Evolutionary conservation across 1,284 basidiomycete genomes (phyloP).

Genomic region (Gymnopus androsaceus): DNA sequence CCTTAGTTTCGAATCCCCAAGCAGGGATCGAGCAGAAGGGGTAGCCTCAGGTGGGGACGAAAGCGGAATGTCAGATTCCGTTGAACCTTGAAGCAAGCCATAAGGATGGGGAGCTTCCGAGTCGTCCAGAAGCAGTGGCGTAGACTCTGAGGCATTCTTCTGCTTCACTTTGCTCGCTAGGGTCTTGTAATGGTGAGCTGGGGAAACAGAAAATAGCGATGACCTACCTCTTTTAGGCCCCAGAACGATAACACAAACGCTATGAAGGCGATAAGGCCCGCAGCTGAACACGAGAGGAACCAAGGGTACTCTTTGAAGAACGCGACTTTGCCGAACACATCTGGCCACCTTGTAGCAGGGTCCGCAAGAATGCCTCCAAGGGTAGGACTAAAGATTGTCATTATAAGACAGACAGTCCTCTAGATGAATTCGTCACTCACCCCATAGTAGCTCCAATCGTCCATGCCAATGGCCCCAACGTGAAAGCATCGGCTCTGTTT

Average conservation of each 20-base stretch:
- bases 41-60: slow-evolving; percentile 6
- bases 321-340: slow-evolving; percentile 28
- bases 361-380: slow-evolving; percentile 44
- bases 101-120: slow-evolving; percentile 5
- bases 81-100: not conserved
- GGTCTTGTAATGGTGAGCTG: not conserved
- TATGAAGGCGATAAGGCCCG: slow-evolving; percentile 30
- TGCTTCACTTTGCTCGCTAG: not conserved
- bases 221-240: slow-evolving; percentile 37
- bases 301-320: slow-evolving; percentile 41
- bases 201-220: not conserved
- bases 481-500: slow-evolving; percentile 47
- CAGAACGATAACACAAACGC: slow-evolving; percentile 33
- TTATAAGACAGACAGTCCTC: not conserved
- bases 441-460: slow-evolving; percentile 40
- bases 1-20: slow-evolving; percentile 5
- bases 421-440: slow-evolving; percentile 23
- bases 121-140: not conserved
- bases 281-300: slow-evolving; percentile 41
- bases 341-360: slow-evolving; percentile 43
- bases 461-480: slow-evolving; percentile 44
- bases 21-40: not conserved
- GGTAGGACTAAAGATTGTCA: slow-evolving; percentile 33
- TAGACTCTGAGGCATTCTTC: not conserved
- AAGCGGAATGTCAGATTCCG: not conserved